Evolutionary conservation across 1,284 basidiomycete species (phyloP).

Genomic region (Apiotrichum gracile): DNA sequence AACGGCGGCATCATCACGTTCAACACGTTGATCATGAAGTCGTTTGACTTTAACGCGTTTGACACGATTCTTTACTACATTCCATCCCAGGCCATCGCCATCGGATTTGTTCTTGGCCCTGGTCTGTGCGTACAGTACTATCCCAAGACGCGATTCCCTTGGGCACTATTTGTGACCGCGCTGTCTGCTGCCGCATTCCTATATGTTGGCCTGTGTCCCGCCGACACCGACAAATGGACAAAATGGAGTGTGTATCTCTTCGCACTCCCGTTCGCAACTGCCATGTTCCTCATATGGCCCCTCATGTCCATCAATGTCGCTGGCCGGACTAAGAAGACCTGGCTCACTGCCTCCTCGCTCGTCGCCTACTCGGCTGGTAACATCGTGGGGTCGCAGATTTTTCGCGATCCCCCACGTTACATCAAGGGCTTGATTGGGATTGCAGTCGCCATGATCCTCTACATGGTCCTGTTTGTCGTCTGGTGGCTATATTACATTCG

Average conservation of each 20-base stretch:
- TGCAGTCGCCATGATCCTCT: not conserved
- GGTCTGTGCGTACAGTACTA: constrained; percentile 9
- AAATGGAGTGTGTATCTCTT: constrained; percentile 5
- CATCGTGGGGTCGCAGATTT: constrained; percentile 8
- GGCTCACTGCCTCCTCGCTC: not conserved
- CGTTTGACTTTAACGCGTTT: constrained; percentile 15
- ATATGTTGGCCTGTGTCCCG: constrained; percentile 2
- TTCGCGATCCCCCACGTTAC: constrained; percentile 6
- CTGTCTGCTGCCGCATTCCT: constrained; percentile 1
- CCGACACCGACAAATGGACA: constrained; percentile 5
- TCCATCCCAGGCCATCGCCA: constrained; percentile 5
- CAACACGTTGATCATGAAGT: constrained; percentile 15
- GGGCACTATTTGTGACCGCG: constrained; percentile 6
- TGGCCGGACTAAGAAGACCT: constrained; percentile 16
- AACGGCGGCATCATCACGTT: constrained; percentile 27
- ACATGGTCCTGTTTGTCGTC: not conserved
- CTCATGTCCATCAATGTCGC: constrained; percentile 24
- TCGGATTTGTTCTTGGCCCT: constrained; percentile 9
- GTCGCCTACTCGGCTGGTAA: constrained; percentile 12
- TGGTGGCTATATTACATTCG: constrained; percentile 3
- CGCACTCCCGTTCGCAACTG: constrained; percentile 4
- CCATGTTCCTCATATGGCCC: constrained; percentile 19
- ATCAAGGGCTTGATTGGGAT: not conserved
- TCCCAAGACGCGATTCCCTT: constrained; percentile 17
- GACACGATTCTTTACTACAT: constrained; percentile 7